Evolutionary conservation across 2,329 filamentous ascomycete species (phyloP).

Genomic region (Phaeoacremonium minimum): DNA sequence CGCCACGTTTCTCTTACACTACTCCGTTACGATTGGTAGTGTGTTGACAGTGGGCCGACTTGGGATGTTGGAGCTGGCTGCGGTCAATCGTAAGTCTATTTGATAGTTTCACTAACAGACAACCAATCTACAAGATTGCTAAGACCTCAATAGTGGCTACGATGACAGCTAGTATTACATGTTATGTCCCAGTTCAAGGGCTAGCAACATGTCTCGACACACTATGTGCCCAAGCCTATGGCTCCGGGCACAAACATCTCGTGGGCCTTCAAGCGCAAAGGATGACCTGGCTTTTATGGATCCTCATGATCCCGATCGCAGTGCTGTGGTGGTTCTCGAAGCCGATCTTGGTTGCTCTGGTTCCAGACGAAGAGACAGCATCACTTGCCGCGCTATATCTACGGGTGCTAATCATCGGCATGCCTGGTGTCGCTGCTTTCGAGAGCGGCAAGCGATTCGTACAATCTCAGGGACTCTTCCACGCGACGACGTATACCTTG

Average conservation of each 20-base stretch:
- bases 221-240: slow-evolving; percentile 70
- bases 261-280: slow-evolving; percentile 69
- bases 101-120: too few species aligned
- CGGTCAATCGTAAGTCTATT: slow-evolving; percentile 35
- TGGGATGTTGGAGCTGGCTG: slow-evolving; percentile 52
- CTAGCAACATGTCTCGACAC: slow-evolving; percentile 69
- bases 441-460: slow-evolving; percentile 72
- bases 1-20: slow-evolving; percentile 50
- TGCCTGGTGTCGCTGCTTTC: slow-evolving; percentile 70
- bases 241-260: slow-evolving; percentile 63
- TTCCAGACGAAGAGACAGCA: slow-evolving; percentile 52
- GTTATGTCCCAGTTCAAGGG: slow-evolving; percentile 60
- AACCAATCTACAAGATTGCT: neutral
- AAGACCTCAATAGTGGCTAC: slow-evolving; percentile 34
- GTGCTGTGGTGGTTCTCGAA: slow-evolving; percentile 61
- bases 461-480: slow-evolving; percentile 73
- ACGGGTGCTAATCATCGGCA: slow-evolving; percentile 61
- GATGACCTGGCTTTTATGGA: slow-evolving; percentile 67
- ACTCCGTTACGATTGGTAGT: slow-evolving; percentile 55
- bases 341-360: slow-evolving; percentile 42
- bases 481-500: slow-evolving; percentile 47
- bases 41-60: slow-evolving; percentile 56
- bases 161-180: slow-evolving; percentile 60
- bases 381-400: slow-evolving; percentile 66
- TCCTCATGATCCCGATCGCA: slow-evolving; percentile 63